phyloP scores from a whole-genome alignment of 495 filamentous ascomycete genomes.

The Achaetomiella virescens region DNA sequence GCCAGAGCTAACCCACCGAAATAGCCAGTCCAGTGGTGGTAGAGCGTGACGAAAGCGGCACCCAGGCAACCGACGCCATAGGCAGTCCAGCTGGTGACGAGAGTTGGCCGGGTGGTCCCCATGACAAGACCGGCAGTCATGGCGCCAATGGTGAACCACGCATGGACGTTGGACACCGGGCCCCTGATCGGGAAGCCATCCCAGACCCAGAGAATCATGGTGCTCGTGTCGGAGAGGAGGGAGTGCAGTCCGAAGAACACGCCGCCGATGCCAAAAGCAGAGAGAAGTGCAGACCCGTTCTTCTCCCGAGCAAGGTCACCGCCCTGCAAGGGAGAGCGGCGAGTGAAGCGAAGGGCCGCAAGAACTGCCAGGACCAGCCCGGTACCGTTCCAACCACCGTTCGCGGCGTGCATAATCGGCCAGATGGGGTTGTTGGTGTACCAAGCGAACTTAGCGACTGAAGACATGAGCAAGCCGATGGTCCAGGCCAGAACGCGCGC shows the following conservation, averaged over 20 bases:
- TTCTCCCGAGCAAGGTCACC: conserved; percentile 35
- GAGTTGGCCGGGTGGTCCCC: conserved; percentile 63
- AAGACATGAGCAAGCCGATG: conserved; percentile 77
- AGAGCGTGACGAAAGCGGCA: conserved; percentile 72
- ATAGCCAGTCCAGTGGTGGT: conserved; percentile 82
- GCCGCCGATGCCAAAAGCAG: conserved; percentile 73
- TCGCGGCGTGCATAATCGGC: conserved; percentile 82
- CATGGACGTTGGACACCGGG: conserved; percentile 83
- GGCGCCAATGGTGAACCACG: conserved; percentile 70
- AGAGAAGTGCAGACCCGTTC: conserved; percentile 63
- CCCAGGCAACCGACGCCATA: conserved; percentile 73
- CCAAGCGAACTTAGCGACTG: conserved; percentile 87
- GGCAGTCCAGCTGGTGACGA: conserved; percentile 73
- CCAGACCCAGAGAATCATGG: conserved; percentile 99
- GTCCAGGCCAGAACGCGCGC: conserved; percentile 72
- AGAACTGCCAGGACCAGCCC: conserved; percentile 71
- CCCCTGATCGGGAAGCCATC: conserved; percentile 90
- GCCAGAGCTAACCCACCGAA: conserved; percentile 74
- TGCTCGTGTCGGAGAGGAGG: conserved; percentile 92
- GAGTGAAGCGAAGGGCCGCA: conserved; percentile 64
- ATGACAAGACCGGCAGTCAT: conserved; percentile 82
- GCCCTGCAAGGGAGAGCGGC: conserved; percentile 47
- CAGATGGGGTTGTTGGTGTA: conserved; percentile 97
- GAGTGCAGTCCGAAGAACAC: conserved; percentile 90
- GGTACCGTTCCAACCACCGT: conserved; percentile 88